A percentile compares a stretch with the other conserved stretches of the same genome.
phyloP scores from a whole-genome alignment of 2,329 filamentous ascomycete species.

The Pseudocercospora fuligena region DNA sequence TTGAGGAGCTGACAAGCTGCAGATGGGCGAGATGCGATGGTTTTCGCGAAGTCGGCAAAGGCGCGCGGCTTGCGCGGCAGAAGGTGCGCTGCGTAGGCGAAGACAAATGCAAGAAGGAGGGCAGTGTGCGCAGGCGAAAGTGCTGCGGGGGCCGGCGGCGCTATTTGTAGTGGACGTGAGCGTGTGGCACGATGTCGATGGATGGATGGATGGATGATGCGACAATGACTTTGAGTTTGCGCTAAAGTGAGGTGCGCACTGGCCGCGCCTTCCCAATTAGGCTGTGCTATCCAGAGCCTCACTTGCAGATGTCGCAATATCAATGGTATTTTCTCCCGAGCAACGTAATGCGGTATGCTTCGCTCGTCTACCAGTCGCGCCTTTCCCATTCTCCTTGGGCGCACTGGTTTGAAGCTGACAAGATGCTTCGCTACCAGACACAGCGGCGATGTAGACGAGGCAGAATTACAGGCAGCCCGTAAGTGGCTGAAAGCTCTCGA shows the following conservation, averaged over 20 bases:
- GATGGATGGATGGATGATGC: background rate
- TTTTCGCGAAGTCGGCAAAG: background rate
- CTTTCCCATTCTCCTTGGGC: background rate
- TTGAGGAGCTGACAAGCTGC: conserved; percentile 4
- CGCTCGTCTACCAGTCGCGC: background rate
- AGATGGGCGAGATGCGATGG: background rate
- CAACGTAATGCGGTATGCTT: background rate
- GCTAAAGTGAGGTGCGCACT: background rate
- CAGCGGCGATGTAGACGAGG: conserved; percentile 30
- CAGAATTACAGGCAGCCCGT: conserved; percentile 49
- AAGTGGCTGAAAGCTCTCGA: conserved; percentile 62
- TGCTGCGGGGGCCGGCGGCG: background rate
- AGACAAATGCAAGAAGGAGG: background rate
- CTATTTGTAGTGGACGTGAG: background rate
- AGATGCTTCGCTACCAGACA: conserved; percentile 24
- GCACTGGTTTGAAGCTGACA: background rate
- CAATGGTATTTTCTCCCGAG: background rate
- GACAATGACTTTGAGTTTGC: background rate
- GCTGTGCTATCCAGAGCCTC: background rate
- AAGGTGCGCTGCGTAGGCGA: background rate
- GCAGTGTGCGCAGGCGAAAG: background rate
- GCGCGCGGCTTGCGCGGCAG: conserved; percentile 4
- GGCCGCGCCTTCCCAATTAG: background rate
- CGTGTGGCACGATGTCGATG: background rate
- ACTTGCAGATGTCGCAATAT: background rate